A percentile compares a stretch with the other conserved stretches of the same genome.
Evolutionary conservation across 176 grass and related monocot species (phyloP).

Genomic region (Triticum turgidum): DNA sequence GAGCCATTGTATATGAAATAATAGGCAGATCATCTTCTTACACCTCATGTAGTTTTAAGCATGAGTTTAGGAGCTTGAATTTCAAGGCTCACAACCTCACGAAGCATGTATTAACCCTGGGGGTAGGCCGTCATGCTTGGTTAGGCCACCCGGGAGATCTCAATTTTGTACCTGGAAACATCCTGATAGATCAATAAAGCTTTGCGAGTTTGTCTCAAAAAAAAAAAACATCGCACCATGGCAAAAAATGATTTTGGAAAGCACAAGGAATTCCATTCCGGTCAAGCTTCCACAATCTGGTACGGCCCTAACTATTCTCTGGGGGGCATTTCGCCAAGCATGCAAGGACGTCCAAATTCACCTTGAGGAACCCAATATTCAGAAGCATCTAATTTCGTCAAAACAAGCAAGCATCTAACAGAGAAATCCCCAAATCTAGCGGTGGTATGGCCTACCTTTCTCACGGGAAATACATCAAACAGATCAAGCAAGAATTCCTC

Average conservation of each 20-base stretch:
- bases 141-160: too few relatives aligned
- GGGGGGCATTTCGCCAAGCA: conserved; percentile 27
- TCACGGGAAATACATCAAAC: conserved; percentile 20
- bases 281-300: not conserved
- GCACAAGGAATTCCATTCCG: not conserved
- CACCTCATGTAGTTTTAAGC: too few relatives aligned
- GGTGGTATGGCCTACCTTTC: not conserved
- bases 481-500: not conserved
- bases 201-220: too few relatives aligned
- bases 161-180: too few relatives aligned
- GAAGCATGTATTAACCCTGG: too few relatives aligned
- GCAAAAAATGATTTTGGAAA: conserved; percentile 11
- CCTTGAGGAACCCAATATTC: not conserved
- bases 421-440: not conserved
- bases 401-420: not conserved
- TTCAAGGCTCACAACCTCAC: too few relatives aligned
- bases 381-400: not conserved
- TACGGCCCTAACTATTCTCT: not conserved
- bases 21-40: too few relatives aligned
- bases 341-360: not conserved
- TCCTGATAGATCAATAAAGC: too few relatives aligned
- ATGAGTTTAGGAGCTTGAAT: too few relatives aligned
- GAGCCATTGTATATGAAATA: too few relatives aligned
- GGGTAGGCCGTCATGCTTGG: too few relatives aligned
- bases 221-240: not conserved